Base-by-base conservation (phyloP, 2,329 filamentous ascomycete species). In the Plenodomus tracheiphilus region DNA sequence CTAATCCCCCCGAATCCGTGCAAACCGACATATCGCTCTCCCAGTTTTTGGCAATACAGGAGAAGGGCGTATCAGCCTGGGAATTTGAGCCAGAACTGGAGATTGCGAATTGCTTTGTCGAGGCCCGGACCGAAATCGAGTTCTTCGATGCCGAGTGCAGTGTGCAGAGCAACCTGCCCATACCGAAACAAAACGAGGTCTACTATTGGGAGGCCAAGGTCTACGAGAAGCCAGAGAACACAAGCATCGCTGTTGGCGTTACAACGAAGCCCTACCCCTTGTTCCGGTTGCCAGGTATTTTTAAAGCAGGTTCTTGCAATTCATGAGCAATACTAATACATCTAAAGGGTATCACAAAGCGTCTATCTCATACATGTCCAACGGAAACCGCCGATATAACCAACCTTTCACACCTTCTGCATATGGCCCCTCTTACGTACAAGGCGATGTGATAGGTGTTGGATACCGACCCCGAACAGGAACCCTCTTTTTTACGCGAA, bases 131-230 rank as follows among this genome's bases (percentile, higher is more conserved):
- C 10, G 94, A 99, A 73, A 96, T 99, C 56, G 94, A 99, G 72
- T 99, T 99, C 76, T 99, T 96, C 69, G 94, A 99, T 74, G 94
- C 91, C 2, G 94, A 96, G 71, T 97, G 93, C 77, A 96, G 92
- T 62, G 94, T 97, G 54, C 91, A 96, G 79, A 95, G 89, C 79
- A 99, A 99, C 66, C 75, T 99, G 35, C 94, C 94, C 0, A 91
- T 99, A 7, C 94, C 94, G 13, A 99, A 99, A 69, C 94, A 99
- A 70, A 99, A 99, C 68, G 94, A 99, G 68, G 93, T 97, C 10
- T 99, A 99, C 74, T 99, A 99, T 74, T 99, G 94, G 94, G 94
- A 99, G 74, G 89, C 92, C 47, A 99, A 99, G 79, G 88, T 99
- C 44, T 99, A 95, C 75, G 94, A 99, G 54, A 97, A 97, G 75